phyloP scores from a whole-genome alignment of 2,329 filamentous ascomycete species.

The Colletotrichum eremochloae region DNA sequence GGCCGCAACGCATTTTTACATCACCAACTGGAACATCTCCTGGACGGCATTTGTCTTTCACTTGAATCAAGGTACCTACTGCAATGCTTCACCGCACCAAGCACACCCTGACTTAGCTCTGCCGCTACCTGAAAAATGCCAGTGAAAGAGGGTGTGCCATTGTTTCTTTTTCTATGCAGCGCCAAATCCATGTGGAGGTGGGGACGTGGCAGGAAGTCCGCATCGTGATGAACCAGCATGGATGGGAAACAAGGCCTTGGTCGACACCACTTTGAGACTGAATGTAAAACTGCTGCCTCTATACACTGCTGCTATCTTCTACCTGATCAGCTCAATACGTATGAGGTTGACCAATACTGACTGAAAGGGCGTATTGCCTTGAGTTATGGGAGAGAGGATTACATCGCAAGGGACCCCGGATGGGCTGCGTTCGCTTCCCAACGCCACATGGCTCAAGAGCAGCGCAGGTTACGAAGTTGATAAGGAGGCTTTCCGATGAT shows the following conservation, averaged over 20 bases:
- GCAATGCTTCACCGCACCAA: slow-evolving; percentile 2
- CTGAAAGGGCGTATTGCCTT: background rate
- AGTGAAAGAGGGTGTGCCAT: slow-evolving; percentile 33
- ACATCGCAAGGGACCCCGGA: background rate
- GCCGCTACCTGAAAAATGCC: slow-evolving; percentile 17
- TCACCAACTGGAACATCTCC: background rate
- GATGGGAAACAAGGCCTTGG: slow-evolving; percentile 21
- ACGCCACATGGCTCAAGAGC: slow-evolving; percentile 15
- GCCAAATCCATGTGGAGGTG: slow-evolving; percentile 33
- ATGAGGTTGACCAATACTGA: background rate
- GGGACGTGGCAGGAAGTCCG: slow-evolving; percentile 25
- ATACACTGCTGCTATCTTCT: slow-evolving; percentile 16
- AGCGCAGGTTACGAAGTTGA: background rate
- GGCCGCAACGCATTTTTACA: background rate
- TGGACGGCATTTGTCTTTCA: background rate
- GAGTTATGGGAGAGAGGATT: background rate
- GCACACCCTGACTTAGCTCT: slow-evolving; percentile 22
- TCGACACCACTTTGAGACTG: slow-evolving; percentile 14
- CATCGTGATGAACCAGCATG: background rate
- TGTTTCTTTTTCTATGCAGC: slow-evolving; percentile 33
- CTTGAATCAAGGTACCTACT: background rate
- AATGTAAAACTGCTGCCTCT: slow-evolving; percentile 10
- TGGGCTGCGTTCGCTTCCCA: background rate
- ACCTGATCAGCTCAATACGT: background rate
- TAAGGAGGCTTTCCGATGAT: slow-evolving; percentile 1